phyloP scores from a whole-genome alignment of 2,329 filamentous ascomycete species.

The Raffaelea deltoideospora region DNA sequence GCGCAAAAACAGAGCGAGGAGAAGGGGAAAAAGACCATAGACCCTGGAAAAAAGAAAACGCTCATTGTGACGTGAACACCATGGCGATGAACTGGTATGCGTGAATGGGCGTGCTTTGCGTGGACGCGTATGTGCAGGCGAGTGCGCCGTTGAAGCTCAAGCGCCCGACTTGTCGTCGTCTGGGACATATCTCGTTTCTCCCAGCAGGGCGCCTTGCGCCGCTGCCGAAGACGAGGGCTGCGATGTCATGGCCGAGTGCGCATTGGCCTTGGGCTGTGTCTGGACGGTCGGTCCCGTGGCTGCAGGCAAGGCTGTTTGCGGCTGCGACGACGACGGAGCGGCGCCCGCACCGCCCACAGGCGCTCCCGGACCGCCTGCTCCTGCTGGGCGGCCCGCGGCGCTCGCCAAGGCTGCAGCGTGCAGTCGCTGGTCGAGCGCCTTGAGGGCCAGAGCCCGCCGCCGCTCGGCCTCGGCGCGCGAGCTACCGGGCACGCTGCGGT shows the following conservation, averaged over 20 bases:
- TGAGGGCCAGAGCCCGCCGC: slow-evolving; percentile 73
- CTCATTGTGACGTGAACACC: too few relatives aligned
- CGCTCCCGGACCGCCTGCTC: not conserved
- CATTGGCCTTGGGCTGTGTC: slow-evolving; percentile 37
- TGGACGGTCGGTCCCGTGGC: slow-evolving; percentile 39
- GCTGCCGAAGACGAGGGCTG: slow-evolving; percentile 23
- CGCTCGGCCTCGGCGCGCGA: slow-evolving; percentile 86
- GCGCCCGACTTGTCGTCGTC: slow-evolving; percentile 27
- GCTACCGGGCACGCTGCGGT: slow-evolving; percentile 44
- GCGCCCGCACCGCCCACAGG: not conserved
- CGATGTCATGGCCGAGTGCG: slow-evolving; percentile 42
- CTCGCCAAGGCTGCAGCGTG: slow-evolving; percentile 54
- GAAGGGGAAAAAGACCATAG: too few relatives aligned
- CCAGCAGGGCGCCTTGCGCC: slow-evolving; percentile 37
- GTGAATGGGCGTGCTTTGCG: not conserved
- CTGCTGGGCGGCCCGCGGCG: not conserved
- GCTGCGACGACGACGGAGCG: slow-evolving; percentile 11
- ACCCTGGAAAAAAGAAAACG: too few relatives aligned
- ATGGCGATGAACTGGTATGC: not conserved
- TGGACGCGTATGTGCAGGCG: not conserved
- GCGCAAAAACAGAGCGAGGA: too few relatives aligned
- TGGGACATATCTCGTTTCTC: slow-evolving; percentile 55
- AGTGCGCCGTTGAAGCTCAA: not conserved
- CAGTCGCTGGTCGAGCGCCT: slow-evolving; percentile 80
- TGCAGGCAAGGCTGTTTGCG: slow-evolving; percentile 16